These are phyloP conservation scores for Solioccasus polychromus DNA, from an alignment of 768 basidiomycete genomes.

Conservation along the genomic window DNA sequence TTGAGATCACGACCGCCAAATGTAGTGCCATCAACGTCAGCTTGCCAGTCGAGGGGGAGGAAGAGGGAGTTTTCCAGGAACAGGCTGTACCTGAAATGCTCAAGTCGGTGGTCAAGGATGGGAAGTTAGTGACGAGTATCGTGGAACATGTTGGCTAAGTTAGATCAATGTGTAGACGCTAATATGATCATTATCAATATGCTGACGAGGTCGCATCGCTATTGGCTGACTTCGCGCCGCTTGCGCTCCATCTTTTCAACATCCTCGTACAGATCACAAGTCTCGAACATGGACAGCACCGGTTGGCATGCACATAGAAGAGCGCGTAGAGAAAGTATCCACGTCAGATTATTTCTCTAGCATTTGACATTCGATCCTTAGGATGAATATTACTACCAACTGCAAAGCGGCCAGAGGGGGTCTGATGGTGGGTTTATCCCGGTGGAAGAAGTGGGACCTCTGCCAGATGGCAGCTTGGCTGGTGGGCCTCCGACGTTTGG, in stretches of 20 bases:
- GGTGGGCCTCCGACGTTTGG: conserved; percentile 51
- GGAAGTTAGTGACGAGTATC: conserved; percentile 83
- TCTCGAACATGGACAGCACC: conserved; percentile 58
- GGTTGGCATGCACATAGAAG: conserved; percentile 74
- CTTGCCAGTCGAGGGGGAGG: conserved; percentile 80
- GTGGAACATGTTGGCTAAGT: conserved; percentile 80
- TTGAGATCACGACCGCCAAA: conserved; percentile 92
- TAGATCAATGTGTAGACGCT: too few species aligned
- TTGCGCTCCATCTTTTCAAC: not conserved
- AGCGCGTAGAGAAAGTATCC: conserved; percentile 48
- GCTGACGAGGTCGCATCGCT: too few species aligned
- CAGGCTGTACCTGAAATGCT: conserved; percentile 94
- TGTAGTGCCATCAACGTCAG: conserved; percentile 91
- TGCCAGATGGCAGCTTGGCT: conserved; percentile 55
- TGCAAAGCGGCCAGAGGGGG: conserved; percentile 36
- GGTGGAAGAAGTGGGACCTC: conserved; percentile 57
- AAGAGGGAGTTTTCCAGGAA: conserved; percentile 90
- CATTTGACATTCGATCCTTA: conserved; percentile 3
- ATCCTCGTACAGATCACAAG: not conserved
- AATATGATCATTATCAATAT: too few species aligned
- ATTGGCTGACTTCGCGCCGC: too few species aligned
- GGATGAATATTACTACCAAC: conserved; percentile 29
- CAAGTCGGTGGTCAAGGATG: conserved; percentile 74
- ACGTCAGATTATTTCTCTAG: not conserved
- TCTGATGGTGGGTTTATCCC: conserved; percentile 51